Evolutionary conservation across 2,329 filamentous ascomycete genomes (phyloP), one percentile per base, ranked within the genome.

Genomic region (Ascochyta lentis): DNA sequence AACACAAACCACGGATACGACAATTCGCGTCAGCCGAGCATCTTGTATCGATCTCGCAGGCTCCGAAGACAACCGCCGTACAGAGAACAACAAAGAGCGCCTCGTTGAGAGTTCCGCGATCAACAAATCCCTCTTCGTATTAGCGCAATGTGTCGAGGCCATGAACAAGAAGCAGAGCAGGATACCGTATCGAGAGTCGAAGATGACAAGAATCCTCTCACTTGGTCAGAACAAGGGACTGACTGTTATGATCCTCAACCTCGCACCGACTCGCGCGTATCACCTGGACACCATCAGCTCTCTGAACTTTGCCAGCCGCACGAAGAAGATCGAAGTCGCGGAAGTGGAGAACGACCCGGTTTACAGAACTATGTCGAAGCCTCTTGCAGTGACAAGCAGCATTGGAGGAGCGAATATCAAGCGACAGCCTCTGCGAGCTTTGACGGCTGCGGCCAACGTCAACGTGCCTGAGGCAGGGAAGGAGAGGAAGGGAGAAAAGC

Each of bases 331-430:
- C 65, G 94, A 98, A 75, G 89, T 96, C 10, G 89, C 92, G 46
- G 95, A 98, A 75, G 91, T 96, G 54, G 94, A 98, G 76, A 98
- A 98, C 70, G 92, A 97, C 70, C 89, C 96, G 4, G 88, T 96
- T 37, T 96, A 91, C 79, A 69, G 76, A 29, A 74, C 73, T 16
- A 70, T 71, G 46, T 72, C 73, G 41, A 72, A 75, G 10, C 76
- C 77, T n/a, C 58, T 75, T 10, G 75, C 72, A 12, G 55, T 72
- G 31, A 72, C 72, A 13, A 69, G 69, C 49, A 70, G 65, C 59
- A 59, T 75, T 40, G 53, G 67, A 13, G 76, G 75, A 33, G 64
- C 73, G 31, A 75, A 73, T 45, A 76, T 80, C 23, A 78, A 81
- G 49, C 84, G 94, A 15, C 92, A 96, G 71, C 92, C 94, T 9